A percentile compares a stretch with the other conserved stretches of the same genome.
Evolutionary conservation across 202 grass and related monocot species (phyloP).

Genomic region (Musa balbisiana): DNA sequence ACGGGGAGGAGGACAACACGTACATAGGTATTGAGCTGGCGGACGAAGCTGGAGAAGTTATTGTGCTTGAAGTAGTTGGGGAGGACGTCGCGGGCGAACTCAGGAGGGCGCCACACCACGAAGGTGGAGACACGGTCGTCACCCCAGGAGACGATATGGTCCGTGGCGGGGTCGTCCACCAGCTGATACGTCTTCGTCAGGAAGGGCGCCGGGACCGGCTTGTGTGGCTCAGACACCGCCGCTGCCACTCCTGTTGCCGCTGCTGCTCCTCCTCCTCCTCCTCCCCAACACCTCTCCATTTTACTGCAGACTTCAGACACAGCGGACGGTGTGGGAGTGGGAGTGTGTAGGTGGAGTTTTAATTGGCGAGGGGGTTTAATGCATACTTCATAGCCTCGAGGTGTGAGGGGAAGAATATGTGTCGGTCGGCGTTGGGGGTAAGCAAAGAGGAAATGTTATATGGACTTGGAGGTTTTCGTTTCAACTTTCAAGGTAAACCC

Average conservation of each 20-base stretch:
- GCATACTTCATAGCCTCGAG: neutral
- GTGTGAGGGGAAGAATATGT: slow-evolving; percentile 4
- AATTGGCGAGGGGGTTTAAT: neutral
- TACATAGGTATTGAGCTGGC: slow-evolving; percentile 18
- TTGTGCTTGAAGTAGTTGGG: slow-evolving; percentile 20
- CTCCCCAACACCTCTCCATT: slow-evolving; percentile 14
- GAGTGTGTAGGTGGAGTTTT: neutral
- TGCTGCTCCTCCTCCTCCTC: neutral
- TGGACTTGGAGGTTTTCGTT: slow-evolving; percentile 13
- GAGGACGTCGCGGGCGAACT: slow-evolving; percentile 12
- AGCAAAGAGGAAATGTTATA: neutral
- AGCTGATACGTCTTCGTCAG: slow-evolving; percentile 19
- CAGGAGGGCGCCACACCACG: slow-evolving; percentile 14
- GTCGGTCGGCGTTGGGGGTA: neutral
- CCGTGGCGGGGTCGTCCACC: slow-evolving; percentile 6
- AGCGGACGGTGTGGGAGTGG: neutral
- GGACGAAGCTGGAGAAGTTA: slow-evolving; percentile 21
- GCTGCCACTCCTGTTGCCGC: neutral
- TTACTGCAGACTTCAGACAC: neutral
- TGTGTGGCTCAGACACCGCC: neutral
- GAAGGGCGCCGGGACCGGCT: slow-evolving; percentile 18
- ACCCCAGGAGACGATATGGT: slow-evolving; percentile 15
- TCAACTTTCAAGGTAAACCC: slow-evolving; percentile 13
- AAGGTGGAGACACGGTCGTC: slow-evolving; percentile 13
- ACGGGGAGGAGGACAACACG: neutral